These are phyloP conservation scores for Avena sativa DNA, from an alignment of 176 grass and related monocot species.

Conservation along the genomic window DNA sequence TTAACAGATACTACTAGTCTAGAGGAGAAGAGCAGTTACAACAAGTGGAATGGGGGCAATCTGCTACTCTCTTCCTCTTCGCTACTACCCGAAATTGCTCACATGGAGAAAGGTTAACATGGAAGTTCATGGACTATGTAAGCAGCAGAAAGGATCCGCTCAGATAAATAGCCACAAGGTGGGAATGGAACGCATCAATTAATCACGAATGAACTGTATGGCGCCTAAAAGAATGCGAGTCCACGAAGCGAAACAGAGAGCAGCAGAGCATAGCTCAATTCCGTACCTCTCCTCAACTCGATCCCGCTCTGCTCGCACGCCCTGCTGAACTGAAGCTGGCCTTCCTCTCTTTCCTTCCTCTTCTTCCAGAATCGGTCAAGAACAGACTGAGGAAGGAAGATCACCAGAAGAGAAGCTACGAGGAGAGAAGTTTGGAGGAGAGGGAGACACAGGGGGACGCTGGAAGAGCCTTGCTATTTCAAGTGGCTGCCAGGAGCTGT, in stretches of 20 bases:
- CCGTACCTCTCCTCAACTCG: conserved; percentile 26
- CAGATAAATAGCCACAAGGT: not conserved
- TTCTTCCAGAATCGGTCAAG: not conserved
- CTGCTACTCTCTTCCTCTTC: not conserved
- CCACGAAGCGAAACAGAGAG: not conserved
- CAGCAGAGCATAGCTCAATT: not conserved
- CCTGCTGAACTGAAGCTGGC: not conserved
- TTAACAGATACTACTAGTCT: not conserved
- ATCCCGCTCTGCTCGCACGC: not conserved
- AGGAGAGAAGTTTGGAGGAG: not conserved
- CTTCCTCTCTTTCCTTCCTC: not conserved
- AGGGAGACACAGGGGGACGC: not conserved
- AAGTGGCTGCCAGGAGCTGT: not conserved
- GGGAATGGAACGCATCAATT: not conserved
- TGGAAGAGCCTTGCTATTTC: conserved; percentile 17
- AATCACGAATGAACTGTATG: not conserved
- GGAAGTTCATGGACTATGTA: not conserved
- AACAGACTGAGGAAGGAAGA: not conserved
- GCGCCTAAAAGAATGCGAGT: not conserved
- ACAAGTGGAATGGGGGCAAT: not conserved
- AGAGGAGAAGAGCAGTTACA: not conserved
- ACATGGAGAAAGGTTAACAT: not conserved
- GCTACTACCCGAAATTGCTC: not conserved
- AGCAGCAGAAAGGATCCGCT: not conserved
- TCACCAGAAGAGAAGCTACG: not conserved